Evolutionary conservation across 2,329 filamentous ascomycete genomes (phyloP), one percentile per base, ranked within the genome.

Genomic region (Xylariaceae sp.): DNA sequence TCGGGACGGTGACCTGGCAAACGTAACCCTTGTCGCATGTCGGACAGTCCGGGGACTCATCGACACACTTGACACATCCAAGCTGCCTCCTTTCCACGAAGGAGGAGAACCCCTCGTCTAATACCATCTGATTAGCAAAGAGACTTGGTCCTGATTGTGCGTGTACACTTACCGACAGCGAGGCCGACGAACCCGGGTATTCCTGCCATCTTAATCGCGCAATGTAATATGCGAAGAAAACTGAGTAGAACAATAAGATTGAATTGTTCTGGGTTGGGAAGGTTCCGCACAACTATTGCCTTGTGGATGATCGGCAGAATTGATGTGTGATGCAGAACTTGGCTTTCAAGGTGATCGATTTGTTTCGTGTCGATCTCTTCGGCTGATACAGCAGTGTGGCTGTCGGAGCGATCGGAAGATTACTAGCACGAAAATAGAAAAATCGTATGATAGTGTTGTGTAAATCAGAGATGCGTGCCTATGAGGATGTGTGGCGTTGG

Each of bases 31-130:
- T 42, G 9, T 52, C 50, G 49, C 76, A 79, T 3, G 51, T 36
- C 4, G 76, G 75, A 41, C 75, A 78, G 17, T 65, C 62, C 26
- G 59, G 69, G 39, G 57, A 48, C 2, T 47, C 54, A 37, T 67
- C 63, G 19, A 69, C 65, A 55, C 75, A 79, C 33, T 65, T 51
- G 9, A 74, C 62, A 49, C 74, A 79, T 7, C 57, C 60, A 29
- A 62, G 60, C 39, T 66, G 61, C 54, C 72, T 64, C 29, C 60
- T 64, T 32, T 32, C 30, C 4, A 6, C 15, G 13, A 32, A 32
- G 4, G 30, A 15, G 30, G 30, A 7, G 30, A 32, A 32, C 7
- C 13, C 16, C 30, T 32, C 30, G 16, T 32, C 30, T 32, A n/a
- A 6, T 13, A 8, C 30, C 13, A 17, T 17, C 13, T 7, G 13